These are phyloP conservation scores for Kalanchoe fedtschenkoi DNA, from an alignment of 164 flowering plant species.

Conservation along the genomic window DNA sequence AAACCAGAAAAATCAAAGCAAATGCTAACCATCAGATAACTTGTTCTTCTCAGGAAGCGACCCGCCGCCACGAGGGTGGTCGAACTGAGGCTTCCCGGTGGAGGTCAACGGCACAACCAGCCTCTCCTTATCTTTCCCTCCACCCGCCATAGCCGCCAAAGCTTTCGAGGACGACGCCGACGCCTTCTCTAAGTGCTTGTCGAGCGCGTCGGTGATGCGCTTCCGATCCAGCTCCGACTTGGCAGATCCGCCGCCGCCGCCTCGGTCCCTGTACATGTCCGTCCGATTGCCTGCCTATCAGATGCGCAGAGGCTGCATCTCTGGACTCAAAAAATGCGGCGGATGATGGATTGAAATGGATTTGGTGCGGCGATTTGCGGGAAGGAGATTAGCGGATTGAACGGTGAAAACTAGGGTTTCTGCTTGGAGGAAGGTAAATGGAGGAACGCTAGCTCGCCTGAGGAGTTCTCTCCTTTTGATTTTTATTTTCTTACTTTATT, in stretches of 20 bases:
- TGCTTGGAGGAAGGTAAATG: background rate
- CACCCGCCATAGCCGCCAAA: too few species aligned
- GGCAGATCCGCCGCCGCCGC: constrained; percentile 33
- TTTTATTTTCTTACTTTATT: too few species aligned
- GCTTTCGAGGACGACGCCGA: constrained; percentile 43
- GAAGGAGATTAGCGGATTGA: background rate
- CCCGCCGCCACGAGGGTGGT: constrained; percentile 20
- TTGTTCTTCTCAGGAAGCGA: constrained; percentile 26
- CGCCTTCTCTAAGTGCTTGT: constrained; percentile 50
- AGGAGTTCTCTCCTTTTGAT: background rate
- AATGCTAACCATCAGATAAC: constrained; percentile 30
- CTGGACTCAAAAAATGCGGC: background rate
- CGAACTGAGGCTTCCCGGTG: constrained; percentile 7
- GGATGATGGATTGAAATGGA: too few species aligned
- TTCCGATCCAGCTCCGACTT: constrained; percentile 38
- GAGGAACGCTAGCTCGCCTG: background rate
- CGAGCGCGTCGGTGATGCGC: constrained; percentile 49
- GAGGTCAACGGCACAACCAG: background rate
- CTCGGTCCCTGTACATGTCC: constrained; percentile 38
- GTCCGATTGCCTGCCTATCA: background rate
- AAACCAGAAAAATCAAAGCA: background rate
- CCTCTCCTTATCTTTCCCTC: constrained; percentile 16
- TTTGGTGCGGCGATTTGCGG: too few species aligned
- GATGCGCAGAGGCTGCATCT: background rate
- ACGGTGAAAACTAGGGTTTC: constrained; percentile 1